phyloP scores from a whole-genome alignment of 2,329 filamentous ascomycete species.

The Claviceps maximensis region DNA sequence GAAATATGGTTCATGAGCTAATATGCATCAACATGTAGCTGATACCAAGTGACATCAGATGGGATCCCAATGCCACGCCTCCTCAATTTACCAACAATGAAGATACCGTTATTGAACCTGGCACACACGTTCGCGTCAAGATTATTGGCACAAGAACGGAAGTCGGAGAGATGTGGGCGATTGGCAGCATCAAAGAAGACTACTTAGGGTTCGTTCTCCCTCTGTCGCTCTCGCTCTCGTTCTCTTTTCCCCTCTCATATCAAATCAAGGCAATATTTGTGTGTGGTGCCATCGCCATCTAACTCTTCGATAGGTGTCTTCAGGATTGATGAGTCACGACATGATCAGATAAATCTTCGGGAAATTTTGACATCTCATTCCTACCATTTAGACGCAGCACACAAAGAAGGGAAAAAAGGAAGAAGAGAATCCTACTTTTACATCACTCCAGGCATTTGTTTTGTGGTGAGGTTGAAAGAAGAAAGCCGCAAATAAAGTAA shows the following conservation, averaged over 20 bases:
- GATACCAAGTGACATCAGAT: slow-evolving; percentile 85
- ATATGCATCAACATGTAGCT: slow-evolving; percentile 42
- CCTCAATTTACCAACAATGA: slow-evolving; percentile 93
- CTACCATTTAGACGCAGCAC: neutral
- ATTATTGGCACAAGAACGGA: slow-evolving; percentile 89
- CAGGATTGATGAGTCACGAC: slow-evolving; percentile 9
- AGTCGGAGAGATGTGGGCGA: slow-evolving; percentile 89
- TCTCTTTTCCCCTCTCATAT: neutral
- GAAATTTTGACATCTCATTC: neutral
- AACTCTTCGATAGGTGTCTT: slow-evolving; percentile 13
- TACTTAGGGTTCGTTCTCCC: slow-evolving; percentile 50
- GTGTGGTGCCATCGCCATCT: neutral
- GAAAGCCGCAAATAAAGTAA: neutral
- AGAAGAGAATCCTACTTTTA: neutral
- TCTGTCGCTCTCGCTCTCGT: neutral
- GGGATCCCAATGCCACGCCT: slow-evolving; percentile 91
- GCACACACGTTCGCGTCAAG: slow-evolving; percentile 86
- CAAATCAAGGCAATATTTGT: neutral
- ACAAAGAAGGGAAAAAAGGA: neutral
- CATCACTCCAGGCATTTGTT: neutral
- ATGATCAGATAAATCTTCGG: neutral
- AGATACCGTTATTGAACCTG: slow-evolving; percentile 85
- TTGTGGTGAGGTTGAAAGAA: neutral
- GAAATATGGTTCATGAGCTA: neutral
- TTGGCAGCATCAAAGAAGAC: slow-evolving; percentile 89